Conservation (phyloP, 2,329 filamentous ascomycete genomes). For the Monosporascus sp. region DNA sequence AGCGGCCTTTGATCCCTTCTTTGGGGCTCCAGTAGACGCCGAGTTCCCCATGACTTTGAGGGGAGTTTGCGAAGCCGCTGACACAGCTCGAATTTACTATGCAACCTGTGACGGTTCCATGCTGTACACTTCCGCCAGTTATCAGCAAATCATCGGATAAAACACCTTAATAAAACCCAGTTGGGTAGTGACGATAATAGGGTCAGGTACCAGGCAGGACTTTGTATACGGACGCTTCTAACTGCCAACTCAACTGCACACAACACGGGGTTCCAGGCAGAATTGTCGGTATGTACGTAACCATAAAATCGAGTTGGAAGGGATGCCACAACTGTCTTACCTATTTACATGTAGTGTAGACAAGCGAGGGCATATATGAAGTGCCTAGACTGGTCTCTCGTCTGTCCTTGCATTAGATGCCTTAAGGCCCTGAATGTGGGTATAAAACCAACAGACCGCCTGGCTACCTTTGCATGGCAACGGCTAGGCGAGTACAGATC, state of each 20-base stretch:
- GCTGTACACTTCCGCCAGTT: slow-evolving; percentile 28
- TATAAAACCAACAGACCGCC: neutral
- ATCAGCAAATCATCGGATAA: slow-evolving; percentile 21
- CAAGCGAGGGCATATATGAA: neutral
- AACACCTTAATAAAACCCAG: slow-evolving; percentile 23
- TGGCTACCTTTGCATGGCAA: neutral
- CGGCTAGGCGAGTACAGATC: neutral
- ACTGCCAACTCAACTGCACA: neutral
- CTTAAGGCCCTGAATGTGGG: neutral
- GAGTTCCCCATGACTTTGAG: slow-evolving; percentile 45
- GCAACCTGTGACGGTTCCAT: slow-evolving; percentile 35
- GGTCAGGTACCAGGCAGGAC: neutral
- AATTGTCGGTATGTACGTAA: neutral
- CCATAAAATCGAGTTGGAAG: neutral
- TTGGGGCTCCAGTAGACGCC: slow-evolving; percentile 40
- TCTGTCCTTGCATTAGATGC: neutral
- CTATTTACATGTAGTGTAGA: neutral
- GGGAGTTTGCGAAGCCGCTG: slow-evolving; percentile 17
- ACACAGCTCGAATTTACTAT: slow-evolving; percentile 31
- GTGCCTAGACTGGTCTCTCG: neutral
- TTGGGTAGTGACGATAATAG: slow-evolving; percentile 4
- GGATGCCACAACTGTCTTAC: neutral
- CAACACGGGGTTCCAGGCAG: neutral
- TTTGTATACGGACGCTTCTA: neutral
- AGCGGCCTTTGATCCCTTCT: slow-evolving; percentile 30